These are phyloP conservation scores for Ministeria vibrans DNA, from an alignment of 78 protist genomes.

Conservation along the genomic window DNA sequence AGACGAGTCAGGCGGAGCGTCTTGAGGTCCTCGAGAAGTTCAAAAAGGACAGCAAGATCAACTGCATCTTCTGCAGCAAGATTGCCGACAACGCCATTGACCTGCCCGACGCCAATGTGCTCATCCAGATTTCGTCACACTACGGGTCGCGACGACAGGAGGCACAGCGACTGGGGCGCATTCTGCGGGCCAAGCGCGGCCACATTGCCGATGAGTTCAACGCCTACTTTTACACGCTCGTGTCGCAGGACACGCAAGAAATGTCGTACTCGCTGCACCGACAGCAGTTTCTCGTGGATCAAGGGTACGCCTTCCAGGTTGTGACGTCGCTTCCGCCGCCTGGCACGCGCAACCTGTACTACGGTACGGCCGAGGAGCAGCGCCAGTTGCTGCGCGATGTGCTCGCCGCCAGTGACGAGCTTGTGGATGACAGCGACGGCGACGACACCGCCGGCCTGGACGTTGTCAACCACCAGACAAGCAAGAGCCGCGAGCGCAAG, in stretches of 20 bases:
- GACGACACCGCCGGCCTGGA: background rate
- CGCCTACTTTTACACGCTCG: slow-evolving; percentile 96
- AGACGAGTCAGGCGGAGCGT: slow-evolving; percentile 63
- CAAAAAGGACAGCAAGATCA: slow-evolving; percentile 15
- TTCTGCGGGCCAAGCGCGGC: slow-evolving; percentile 79
- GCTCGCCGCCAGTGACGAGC: background rate
- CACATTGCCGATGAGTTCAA: slow-evolving; percentile 52
- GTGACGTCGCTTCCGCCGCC: background rate
- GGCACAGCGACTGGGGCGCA: slow-evolving; percentile 99
- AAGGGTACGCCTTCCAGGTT: slow-evolving; percentile 79
- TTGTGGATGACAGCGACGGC: background rate
- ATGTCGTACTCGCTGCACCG: slow-evolving; percentile 88
- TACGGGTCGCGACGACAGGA: slow-evolving; percentile 95
- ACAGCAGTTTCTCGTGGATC: slow-evolving; percentile 94
- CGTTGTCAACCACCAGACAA: background rate
- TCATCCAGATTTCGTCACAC: slow-evolving; percentile 85
- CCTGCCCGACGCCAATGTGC: slow-evolving; percentile 78
- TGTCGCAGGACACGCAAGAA: slow-evolving; percentile 90
- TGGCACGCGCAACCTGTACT: background rate
- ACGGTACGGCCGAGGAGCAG: background rate
- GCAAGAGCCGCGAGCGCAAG: too few relatives aligned
- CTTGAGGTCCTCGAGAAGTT: slow-evolving; percentile 42
- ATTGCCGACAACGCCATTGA: slow-evolving; percentile 83
- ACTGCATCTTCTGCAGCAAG: slow-evolving; percentile 78
- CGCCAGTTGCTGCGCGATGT: background rate